Evolutionary conservation across 1,284 basidiomycete genomes (phyloP), one percentile per base, ranked within the genome.

Genomic region (Phellopilus nigrolimitatus): DNA sequence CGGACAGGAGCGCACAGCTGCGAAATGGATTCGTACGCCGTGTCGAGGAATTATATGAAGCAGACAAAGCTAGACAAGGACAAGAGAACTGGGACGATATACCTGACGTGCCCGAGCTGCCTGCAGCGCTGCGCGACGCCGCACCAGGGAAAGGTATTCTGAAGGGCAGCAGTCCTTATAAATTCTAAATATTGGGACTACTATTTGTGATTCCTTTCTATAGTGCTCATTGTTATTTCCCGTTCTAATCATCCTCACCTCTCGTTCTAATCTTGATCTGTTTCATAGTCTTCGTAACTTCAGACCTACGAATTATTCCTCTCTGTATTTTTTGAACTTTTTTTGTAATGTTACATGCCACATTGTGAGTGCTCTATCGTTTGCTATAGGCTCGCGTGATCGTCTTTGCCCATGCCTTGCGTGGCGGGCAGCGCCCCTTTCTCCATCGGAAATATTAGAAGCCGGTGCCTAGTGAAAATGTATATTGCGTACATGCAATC

Each of bases 1-100:
- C 49, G 15, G 54, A 55, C 15, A 21, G 39, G 42, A 55, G 54
- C 25, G 54, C 54, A 13, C 21, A 42, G 28, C 10, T 47, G n/a
- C 49, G 54, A 15, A 49, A 51, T 6, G 49, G 54, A 1, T 51
- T 55, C 38, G 44, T 55, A 8, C 24, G 46, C 3, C 44, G 49
- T 15, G 54, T 55, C 30, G 54, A 30, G 13, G 49, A 42, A 28
- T 17, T 51, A 6, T 54, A 54, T 34, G 19, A 40, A 15, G 2
- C 34, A 17, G 34, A 37, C n/a, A 42, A 17, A 9, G 13, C 6
- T 3, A 13, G 2, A 13, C 8, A 10, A 34, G 34, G 27, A n/a
- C 39, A 25, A 13, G 34, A 3, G 8, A 40, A 33, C 19, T 45
- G 39, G 46, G 52, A 49, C 6, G 53, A 47, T 9, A 48, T 53